Base-by-base conservation (phyloP, 371 early-diverging fungal genomes). In the Actinomortierella wolfii region DNA sequence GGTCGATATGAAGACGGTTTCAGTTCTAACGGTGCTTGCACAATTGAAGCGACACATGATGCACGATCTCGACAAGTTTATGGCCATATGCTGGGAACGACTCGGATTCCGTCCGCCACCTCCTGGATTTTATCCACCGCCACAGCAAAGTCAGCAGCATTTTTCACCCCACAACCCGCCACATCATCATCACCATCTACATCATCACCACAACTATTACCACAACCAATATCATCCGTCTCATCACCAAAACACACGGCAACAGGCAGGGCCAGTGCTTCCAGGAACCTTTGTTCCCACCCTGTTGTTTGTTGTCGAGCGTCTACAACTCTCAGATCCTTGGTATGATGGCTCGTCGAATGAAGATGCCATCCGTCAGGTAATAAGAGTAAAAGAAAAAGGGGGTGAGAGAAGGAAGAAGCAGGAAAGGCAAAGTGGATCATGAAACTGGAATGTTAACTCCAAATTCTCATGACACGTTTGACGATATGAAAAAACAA, bases 31-130 rank as follows among this genome's bases (percentile, higher is more conserved):
- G 11, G 65, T 65, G 3, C 51, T 70, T 15, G 56, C 65, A 18
- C 61, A 60, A 4, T 55, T 64, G 29, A 70, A 70, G 46, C 60
- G 61, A 17, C 71, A 70, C 28, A 65, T 70, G 23, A 29, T 58
- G 54, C 71, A 64, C 51, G 71, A 70, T 9, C 23, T 70, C 44
- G 71, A 70, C 26, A 57, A 61, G 17, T 70, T 70, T 52, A 61
- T 70, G 71, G 43, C 61, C 1, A 64, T 70, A 7, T 70, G 71
- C 34, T 70, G 71, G 71, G 71, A 70, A 17, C 43, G 71, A 7
- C 53, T 70, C 11, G 71, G 71, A n/a, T 39, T 70, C 5, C 17
- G 25, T 21, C 43, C 71, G 0, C 65, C 71, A 13, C n/a, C n/a
- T n/a, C n/a, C n/a, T n/a, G n/a, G n/a, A n/a, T n/a, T n/a, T n/a